Evolutionary conservation across 495 filamentous ascomycete species (phyloP).

Genomic region (Daldinia grandis): DNA sequence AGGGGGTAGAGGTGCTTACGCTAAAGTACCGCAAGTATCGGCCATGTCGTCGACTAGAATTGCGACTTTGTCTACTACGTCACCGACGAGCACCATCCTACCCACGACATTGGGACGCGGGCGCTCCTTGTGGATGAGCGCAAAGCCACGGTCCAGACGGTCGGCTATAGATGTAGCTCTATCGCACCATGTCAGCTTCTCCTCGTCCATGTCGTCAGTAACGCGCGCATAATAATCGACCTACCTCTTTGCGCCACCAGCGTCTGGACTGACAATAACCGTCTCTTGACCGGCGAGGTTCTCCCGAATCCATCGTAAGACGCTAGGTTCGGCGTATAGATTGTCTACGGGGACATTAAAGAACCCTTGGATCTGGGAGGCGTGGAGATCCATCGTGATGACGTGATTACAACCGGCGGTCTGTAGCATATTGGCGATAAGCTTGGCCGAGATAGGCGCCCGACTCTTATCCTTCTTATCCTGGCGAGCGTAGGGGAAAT

Average conservation of each 20-base stretch:
- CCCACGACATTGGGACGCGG: constrained; percentile 94
- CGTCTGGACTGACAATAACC: constrained; percentile 96
- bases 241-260: constrained; percentile 94
- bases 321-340: constrained; percentile 94
- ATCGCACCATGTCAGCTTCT: constrained; percentile 8
- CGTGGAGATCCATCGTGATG: constrained; percentile 88
- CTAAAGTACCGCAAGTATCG: constrained; percentile 81
- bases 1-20: constrained; percentile 22
- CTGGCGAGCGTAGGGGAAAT: constrained; percentile 98
- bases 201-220: not conserved
- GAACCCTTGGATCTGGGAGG: constrained; percentile 87
- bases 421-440: constrained; percentile 98
- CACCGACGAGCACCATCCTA: constrained; percentile 86
- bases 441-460: constrained; percentile 88
- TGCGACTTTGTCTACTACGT: constrained; percentile 67
- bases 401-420: constrained; percentile 89
- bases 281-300: constrained; percentile 83
- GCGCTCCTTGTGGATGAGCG: constrained; percentile 99
- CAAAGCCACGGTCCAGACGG: constrained; percentile 91
- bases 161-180: constrained; percentile 97
- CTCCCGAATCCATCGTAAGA: constrained; percentile 88
- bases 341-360: constrained; percentile 99
- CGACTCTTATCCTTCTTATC: constrained; percentile 97
- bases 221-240: constrained; percentile 28
- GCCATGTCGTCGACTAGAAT: constrained; percentile 92